Percentiles rank a stretch among this genome's conserved stretches.
These are phyloP conservation scores for Penicillium dipodomyicola DNA, from an alignment of 495 filamentous ascomycete species.

Conservation along the genomic window DNA sequence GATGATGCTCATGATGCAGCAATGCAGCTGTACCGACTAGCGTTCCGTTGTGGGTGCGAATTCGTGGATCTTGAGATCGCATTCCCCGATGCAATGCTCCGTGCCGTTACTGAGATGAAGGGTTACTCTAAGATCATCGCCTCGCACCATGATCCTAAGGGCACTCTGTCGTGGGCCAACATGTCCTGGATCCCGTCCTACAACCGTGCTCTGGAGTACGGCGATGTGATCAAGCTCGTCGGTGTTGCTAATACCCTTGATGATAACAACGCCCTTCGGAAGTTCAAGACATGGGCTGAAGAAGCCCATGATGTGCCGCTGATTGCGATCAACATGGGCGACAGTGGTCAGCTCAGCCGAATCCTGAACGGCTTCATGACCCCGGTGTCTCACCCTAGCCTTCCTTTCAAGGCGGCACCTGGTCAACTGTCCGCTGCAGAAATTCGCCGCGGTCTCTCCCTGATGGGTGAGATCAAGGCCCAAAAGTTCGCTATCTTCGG, in stretches of 20 bases:
- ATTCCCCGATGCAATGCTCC: conserved; percentile 70
- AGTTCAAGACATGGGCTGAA: conserved; percentile 76
- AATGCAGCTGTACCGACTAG: conserved; percentile 69
- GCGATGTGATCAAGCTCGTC: conserved; percentile 92
- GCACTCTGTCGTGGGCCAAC: conserved; percentile 79
- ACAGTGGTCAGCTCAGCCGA: conserved; percentile 80
- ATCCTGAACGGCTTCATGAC: conserved; percentile 93
- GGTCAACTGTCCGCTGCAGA: conserved; percentile 91
- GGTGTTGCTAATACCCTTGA: conserved; percentile 73
- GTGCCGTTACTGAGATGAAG: conserved; percentile 63
- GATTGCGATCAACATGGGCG: conserved; percentile 97
- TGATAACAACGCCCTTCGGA: conserved; percentile 81
- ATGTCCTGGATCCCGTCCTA: conserved; percentile 84
- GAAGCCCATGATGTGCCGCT: conserved; percentile 70
- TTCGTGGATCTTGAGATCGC: conserved; percentile 93
- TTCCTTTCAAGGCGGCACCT: conserved; percentile 90
- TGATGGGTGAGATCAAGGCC: conserved; percentile 76
- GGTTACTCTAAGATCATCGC: conserved; percentile 82
- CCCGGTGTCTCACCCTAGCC: conserved; percentile 84
- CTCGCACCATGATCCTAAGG: conserved; percentile 87
- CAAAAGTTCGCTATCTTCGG: conserved; percentile 86
- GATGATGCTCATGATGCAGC: conserved; percentile 70
- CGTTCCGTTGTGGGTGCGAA: conserved; percentile 79
- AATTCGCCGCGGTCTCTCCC: conserved; percentile 70
- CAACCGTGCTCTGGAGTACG: conserved; percentile 80